A percentile compares a stretch with the other conserved stretches of the same genome.
phyloP scores from a whole-genome alignment of 169 alveolate genomes.

The Plasmodium relictum region DNA sequence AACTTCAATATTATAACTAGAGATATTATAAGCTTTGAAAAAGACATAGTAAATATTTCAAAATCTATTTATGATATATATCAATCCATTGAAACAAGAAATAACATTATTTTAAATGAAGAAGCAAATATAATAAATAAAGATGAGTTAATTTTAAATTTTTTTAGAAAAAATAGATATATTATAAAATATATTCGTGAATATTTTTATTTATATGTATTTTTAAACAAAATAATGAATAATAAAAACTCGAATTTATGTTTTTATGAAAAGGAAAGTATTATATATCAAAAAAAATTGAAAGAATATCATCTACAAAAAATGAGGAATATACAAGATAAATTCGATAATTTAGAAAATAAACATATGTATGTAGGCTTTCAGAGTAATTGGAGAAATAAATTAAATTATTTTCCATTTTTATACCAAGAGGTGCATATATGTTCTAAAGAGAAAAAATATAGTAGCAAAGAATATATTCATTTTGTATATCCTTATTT shows the following conservation, averaged over 20 bases:
- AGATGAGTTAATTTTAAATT: slow-evolving; percentile 16
- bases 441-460: slow-evolving; percentile 23
- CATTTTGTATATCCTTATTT: slow-evolving; percentile 46
- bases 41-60: background rate
- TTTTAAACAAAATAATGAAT: slow-evolving; percentile 23
- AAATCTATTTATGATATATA: background rate
- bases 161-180: slow-evolving; percentile 23
- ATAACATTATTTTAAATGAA: slow-evolving; percentile 7
- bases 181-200: slow-evolving; percentile 35
- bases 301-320: slow-evolving; percentile 14
- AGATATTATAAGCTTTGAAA: slow-evolving; percentile 3
- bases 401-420: slow-evolving; percentile 6
- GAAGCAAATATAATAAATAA: background rate
- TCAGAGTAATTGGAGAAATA: background rate
- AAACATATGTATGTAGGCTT: background rate
- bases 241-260: background rate
- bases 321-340: background rate
- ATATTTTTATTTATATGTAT: slow-evolving; percentile 53
- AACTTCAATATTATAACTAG: slow-evolving; percentile 3
- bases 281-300: slow-evolving; percentile 21
- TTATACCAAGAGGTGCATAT: slow-evolving; percentile 48
- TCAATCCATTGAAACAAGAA: background rate
- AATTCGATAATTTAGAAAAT: background rate
- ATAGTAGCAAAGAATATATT: slow-evolving; percentile 24
- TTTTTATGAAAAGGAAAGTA: slow-evolving; percentile 31